Evolutionary conservation across 208 protist genomes (phyloP).

Genomic region (Angomonas ambiguus): DNA sequence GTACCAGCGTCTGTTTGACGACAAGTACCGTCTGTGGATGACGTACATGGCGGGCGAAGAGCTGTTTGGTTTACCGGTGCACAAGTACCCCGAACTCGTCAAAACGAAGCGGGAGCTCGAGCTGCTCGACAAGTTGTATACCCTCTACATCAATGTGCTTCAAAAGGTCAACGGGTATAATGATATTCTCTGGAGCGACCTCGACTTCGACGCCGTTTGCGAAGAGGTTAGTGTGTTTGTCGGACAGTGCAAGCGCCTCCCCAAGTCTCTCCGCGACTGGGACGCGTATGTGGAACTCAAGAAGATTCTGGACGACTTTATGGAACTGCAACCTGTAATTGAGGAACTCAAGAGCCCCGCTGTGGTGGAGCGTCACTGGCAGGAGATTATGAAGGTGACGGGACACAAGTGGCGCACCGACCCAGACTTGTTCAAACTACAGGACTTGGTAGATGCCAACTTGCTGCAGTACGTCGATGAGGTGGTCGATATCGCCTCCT

Average conservation of each 20-base stretch:
- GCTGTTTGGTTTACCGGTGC: slow-evolving; percentile 93
- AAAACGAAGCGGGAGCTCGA: slow-evolving; percentile 93
- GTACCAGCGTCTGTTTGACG: slow-evolving; percentile 94
- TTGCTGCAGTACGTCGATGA: slow-evolving; percentile 88
- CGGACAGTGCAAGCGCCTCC: slow-evolving; percentile 85
- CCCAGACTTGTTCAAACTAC: slow-evolving; percentile 92
- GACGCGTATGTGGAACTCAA: slow-evolving; percentile 94
- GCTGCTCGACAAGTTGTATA: slow-evolving; percentile 94
- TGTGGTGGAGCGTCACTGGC: slow-evolving; percentile 94
- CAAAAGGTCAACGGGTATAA: slow-evolving; percentile 93
- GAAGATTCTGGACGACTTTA: slow-evolving; percentile 94
- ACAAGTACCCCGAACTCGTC: slow-evolving; percentile 93
- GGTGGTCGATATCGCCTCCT: slow-evolving; percentile 94
- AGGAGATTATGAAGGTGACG: slow-evolving; percentile 90
- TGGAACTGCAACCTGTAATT: slow-evolving; percentile 93
- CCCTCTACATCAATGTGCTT: slow-evolving; percentile 93
- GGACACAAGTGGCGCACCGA: slow-evolving; percentile 89
- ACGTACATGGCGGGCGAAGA: slow-evolving; percentile 94
- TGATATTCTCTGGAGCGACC: slow-evolving; percentile 93
- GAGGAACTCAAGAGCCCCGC: slow-evolving; percentile 88
- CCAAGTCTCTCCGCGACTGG: slow-evolving; percentile 92
- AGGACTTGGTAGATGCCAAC: slow-evolving; percentile 90
- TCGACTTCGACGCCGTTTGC: slow-evolving; percentile 93
- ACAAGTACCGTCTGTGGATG: slow-evolving; percentile 94
- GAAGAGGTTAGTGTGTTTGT: slow-evolving; percentile 92